Evolutionary conservation across 1,284 basidiomycete genomes (phyloP).

Genomic region (Uromyces viciae-fabae): DNA sequence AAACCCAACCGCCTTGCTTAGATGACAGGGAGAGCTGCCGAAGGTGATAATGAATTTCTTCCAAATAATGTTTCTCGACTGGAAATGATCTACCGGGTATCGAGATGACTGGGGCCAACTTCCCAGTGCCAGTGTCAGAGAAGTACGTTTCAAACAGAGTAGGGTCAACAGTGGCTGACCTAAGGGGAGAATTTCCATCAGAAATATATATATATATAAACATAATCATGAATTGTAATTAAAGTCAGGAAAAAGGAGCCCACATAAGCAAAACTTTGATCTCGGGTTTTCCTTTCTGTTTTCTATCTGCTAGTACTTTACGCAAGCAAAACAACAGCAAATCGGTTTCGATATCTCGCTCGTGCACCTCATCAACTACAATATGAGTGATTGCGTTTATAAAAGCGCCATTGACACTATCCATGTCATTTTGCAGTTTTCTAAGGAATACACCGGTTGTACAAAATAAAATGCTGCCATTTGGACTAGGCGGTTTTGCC

Average conservation of each 20-base stretch:
- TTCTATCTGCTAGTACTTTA: constrained; percentile 71
- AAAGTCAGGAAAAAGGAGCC: not conserved
- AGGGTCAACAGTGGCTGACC: constrained; percentile 86
- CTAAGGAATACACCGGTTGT: constrained; percentile 89
- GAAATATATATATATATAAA: not conserved
- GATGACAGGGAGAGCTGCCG: constrained; percentile 52
- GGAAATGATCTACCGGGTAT: constrained; percentile 91
- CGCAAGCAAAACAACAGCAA: constrained; percentile 85
- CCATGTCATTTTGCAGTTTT: constrained; percentile 73
- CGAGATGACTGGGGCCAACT: constrained; percentile 71
- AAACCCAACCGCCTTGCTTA: constrained; percentile 64
- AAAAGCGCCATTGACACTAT: constrained; percentile 56
- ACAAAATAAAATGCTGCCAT: constrained; percentile 85
- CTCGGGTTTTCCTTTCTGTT: constrained; percentile 66
- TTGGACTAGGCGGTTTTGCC: constrained; percentile 69
- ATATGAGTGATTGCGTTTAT: constrained; percentile 86
- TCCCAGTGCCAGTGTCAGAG: constrained; percentile 61
- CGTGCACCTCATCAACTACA: constrained; percentile 92
- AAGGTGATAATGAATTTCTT: constrained; percentile 68
- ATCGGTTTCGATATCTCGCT: constrained; percentile 92
- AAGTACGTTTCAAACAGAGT: constrained; percentile 85
- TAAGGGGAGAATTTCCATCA: constrained; percentile 2
- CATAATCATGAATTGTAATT: not conserved
- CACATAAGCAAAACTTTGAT: constrained; percentile 85
- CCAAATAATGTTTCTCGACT: constrained; percentile 74